Evolutionary conservation across 2,329 filamentous ascomycete genomes (phyloP), one percentile per base, ranked within the genome.

Genomic region (Colletotrichum karsti): DNA sequence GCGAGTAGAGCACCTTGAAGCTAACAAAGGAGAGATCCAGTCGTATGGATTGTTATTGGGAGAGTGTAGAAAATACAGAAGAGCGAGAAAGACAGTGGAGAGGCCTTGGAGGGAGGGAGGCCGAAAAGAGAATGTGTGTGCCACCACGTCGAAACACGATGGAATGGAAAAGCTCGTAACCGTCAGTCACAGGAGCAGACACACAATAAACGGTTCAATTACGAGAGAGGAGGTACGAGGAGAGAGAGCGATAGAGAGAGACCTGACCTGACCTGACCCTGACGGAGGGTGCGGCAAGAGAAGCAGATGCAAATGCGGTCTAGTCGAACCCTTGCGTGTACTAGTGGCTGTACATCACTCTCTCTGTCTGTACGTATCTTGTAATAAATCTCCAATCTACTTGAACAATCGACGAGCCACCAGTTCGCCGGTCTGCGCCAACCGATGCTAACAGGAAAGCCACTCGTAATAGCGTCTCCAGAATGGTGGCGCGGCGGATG

Each of bases 131-230:
- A 42, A 24, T 10, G 44, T 30, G 35, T 51, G 59, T 58, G 64
- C 64, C 64, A 64, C 64, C 15, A 28, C 64, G 42, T 44, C 60
- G 53, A 67, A 64, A 64, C 60, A 67, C 64, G 39, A 37, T 57
- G 64, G 53, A 59, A 59, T 58, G 46, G 30, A 53, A 56, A 53
- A 42, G 30, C 53, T 64, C 64, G 59, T 57, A 60, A 51, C 33
- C 63, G 42, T 63, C 33, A 67, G 42, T 63, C 42, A 33, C 50
- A 28, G n/a, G 44, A 54, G 28, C 22, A 35, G 37, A 55, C 26
- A 37, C 24, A 15, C 8, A 61, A 33, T 10, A 24, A 33, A 26
- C 37, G 35, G 39, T 46, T 46, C 24, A 24, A n/a, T 46, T 54
- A 60, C 37, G 55, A 28, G 39, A 39, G n/a, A 24, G 18, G 24